phyloP scores from a whole-genome alignment of 805 yeast species.

The Metschnikowia cerradonensis region DNA sequence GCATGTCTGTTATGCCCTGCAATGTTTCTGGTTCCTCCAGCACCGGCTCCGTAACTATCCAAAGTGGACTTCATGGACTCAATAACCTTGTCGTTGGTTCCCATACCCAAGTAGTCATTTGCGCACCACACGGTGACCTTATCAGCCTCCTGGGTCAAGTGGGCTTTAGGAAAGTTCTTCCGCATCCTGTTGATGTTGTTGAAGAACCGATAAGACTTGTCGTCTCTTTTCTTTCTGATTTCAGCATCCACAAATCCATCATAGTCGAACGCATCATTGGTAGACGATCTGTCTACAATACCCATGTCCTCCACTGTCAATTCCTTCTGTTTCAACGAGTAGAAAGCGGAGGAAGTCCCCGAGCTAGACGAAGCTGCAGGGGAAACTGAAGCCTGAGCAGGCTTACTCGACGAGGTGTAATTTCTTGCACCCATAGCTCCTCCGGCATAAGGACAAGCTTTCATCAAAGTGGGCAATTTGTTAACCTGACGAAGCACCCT shows the following conservation, averaged over 20 bases:
- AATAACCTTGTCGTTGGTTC: conserved; percentile 70
- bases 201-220: conserved; percentile 92
- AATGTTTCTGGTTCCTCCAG: conserved; percentile 98
- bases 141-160: conserved; percentile 66
- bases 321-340: conserved; percentile 27
- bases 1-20: conserved; percentile 96
- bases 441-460: conserved; percentile 87
- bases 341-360: conserved; percentile 27
- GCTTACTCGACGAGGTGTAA: conserved; percentile 47
- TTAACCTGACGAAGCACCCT: conserved; percentile 58
- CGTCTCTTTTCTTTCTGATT: conserved; percentile 68
- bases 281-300: conserved; percentile 29
- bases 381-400: conserved; percentile 44
- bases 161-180: conserved; percentile 89
- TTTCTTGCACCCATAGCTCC: conserved; percentile 56
- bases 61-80: conserved; percentile 74
- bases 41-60: conserved; percentile 93
- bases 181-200: conserved; percentile 97
- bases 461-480: conserved; percentile 38
- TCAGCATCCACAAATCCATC: conserved; percentile 64
- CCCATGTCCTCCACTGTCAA: conserved; percentile 24
- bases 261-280: conserved; percentile 63
- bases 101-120: conserved; percentile 95
- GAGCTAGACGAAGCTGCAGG: conserved; percentile 28
- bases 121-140: conserved; percentile 99